Base-by-base conservation (phyloP, 176 grass and related monocot species). In the Carex kokanica region DNA sequence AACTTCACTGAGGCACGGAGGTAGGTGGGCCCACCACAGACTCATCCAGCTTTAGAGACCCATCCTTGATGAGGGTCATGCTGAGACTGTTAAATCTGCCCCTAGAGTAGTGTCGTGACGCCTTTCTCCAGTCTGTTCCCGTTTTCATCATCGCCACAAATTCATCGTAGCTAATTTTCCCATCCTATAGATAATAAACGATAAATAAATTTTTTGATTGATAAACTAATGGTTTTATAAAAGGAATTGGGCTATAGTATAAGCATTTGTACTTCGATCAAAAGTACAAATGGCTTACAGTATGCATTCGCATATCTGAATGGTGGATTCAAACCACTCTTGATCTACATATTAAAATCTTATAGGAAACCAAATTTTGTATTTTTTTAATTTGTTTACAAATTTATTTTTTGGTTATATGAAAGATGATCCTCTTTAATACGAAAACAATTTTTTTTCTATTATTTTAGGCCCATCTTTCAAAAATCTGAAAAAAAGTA, bases 81-180 rank as follows among this genome's bases (percentile, higher is more conserved):
- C 97, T 99, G 29, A 99, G 93, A 89, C 93, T 99, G 78, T 99
- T 99, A 58, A 99, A 99, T 85, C 97, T 96, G 58, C 97, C 97
- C 89, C 97, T 93, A 2, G 97, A 99, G n/a, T 99, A 99, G 74
- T 99, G 97, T 4, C 97, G 84, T 31, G 97, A 99, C 21, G 97
- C 97, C 88, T 99, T 99, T 88, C 97, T 90, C 97, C 96, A 99
- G 85, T 99, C 96, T 17, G 96, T 99, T 54, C 96, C 96, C 0
- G 96, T 99, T 80, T 99, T 99, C 97, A 99, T 99, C 97, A 99
- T 99, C 0, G 97, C 97, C 60, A 96, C 91, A 71, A 99, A 99
- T 86, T 99, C 96, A 8, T 99, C 93, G n/a, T 95, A 99, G 77
- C 96, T 99, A 56, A 99, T 99, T 67, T 90, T 90, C 43, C 96